These are phyloP conservation scores for Russula dissimulans DNA, from an alignment of 768 basidiomycete species.

Conservation along the genomic window DNA sequence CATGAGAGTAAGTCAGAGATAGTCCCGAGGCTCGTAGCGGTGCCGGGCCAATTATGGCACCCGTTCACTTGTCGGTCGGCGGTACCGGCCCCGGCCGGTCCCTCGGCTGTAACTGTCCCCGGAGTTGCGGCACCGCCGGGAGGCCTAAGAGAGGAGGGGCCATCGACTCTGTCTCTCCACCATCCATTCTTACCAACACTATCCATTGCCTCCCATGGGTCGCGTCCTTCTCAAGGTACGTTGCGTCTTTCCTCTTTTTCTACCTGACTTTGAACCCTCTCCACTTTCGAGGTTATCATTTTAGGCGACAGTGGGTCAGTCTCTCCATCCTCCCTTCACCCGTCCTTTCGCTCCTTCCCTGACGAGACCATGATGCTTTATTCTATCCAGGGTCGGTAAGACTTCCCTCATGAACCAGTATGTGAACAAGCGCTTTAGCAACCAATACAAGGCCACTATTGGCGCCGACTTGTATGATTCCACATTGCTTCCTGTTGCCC, in stretches of 20 bases:
- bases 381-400: slow-evolving; percentile 75
- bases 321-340: slow-evolving; percentile 1
- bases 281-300: slow-evolving; percentile 76
- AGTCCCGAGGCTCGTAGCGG: neutral
- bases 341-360: neutral
- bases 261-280: slow-evolving; percentile 10
- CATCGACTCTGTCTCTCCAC: neutral
- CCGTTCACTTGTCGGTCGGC: neutral
- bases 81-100: neutral
- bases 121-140: neutral
- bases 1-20: slow-evolving; percentile 36
- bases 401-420: slow-evolving; percentile 99
- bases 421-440: slow-evolving; percentile 99
- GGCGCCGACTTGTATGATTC: slow-evolving; percentile 85
- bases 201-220: slow-evolving; percentile 44
- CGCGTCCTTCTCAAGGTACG: slow-evolving; percentile 77
- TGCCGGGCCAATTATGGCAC: neutral
- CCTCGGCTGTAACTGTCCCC: neutral
- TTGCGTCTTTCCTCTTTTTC: neutral
- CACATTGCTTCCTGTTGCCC: slow-evolving; percentile 20
- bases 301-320: slow-evolving; percentile 94
- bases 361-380: slow-evolving; percentile 2
- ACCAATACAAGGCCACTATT: slow-evolving; percentile 99
- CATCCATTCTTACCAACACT: slow-evolving; percentile 16
- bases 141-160: neutral